phyloP scores from a whole-genome alignment of 108 stramenopile species.

The Cylindrotheca fusiformis region DNA sequence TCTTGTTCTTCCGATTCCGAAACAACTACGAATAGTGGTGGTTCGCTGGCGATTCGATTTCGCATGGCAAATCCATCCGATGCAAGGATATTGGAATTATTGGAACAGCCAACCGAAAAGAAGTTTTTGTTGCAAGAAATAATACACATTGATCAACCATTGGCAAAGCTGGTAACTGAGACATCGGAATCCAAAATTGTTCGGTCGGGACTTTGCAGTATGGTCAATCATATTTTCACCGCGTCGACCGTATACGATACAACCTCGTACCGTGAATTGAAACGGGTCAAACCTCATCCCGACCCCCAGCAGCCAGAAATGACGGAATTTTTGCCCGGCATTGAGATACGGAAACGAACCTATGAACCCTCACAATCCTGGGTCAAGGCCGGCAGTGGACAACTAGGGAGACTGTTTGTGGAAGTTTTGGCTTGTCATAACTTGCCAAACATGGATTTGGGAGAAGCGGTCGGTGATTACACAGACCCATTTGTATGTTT shows the following conservation, averaged over 20 bases:
- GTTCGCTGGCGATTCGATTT: conserved; percentile 55
- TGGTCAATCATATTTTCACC: conserved; percentile 29
- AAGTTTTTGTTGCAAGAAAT: not conserved
- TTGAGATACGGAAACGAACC: conserved; percentile 48
- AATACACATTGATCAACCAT: not conserved
- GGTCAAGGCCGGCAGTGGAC: conserved; percentile 66
- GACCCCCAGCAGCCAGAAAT: conserved; percentile 44
- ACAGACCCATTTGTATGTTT: conserved; percentile 69
- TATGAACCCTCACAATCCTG: conserved; percentile 50
- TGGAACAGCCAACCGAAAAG: conserved; percentile 2
- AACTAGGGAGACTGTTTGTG: conserved; percentile 56
- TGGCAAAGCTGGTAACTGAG: conserved; percentile 49
- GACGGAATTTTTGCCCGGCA: conserved; percentile 46
- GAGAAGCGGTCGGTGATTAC: conserved; percentile 52
- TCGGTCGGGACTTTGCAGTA: conserved; percentile 26
- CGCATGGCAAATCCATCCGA: conserved; percentile 58
- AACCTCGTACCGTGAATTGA: conserved; percentile 11
- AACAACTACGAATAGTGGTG: too few species aligned
- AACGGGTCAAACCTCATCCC: conserved; percentile 65
- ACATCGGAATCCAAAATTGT: conserved; percentile 46
- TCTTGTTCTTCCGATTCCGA: too few species aligned
- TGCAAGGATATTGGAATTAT: conserved; percentile 32
- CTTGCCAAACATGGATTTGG: conserved; percentile 65
- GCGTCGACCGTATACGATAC: conserved; percentile 9
- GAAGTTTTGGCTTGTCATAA: conserved; percentile 64